phyloP scores from a whole-genome alignment of 2,329 filamentous ascomycete genomes.

The Fusarium armeniacum region DNA sequence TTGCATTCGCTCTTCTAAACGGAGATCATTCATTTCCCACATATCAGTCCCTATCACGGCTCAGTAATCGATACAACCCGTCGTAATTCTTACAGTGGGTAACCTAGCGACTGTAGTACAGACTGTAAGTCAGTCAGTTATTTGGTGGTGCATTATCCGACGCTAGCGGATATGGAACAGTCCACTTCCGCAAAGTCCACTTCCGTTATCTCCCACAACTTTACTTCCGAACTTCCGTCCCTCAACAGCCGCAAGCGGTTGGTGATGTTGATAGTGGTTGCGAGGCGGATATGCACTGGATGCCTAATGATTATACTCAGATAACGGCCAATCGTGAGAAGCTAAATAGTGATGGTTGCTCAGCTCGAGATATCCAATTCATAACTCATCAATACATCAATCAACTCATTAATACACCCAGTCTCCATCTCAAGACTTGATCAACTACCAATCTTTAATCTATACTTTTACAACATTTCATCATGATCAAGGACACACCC shows the following conservation, averaged over 20 bases:
- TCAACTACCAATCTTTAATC: neutral
- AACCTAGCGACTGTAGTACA: neutral
- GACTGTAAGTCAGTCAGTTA: neutral
- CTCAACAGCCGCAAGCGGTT: slow-evolving; percentile 27
- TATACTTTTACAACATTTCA: neutral
- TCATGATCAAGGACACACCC: slow-evolving; percentile 38
- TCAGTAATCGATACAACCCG: neutral
- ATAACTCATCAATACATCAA: neutral
- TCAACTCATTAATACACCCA: neutral
- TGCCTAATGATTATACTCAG: neutral
- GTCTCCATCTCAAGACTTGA: neutral
- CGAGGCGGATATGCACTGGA: slow-evolving; percentile 24
- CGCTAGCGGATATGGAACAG: slow-evolving; percentile 34
- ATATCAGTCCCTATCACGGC: neutral
- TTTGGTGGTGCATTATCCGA: slow-evolving; percentile 37
- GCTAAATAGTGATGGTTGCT: slow-evolving; percentile 40
- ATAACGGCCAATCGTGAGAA: slow-evolving; percentile 18
- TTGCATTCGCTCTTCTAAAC: neutral
- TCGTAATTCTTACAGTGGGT: neutral
- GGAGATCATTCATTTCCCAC: neutral
- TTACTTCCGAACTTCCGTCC: slow-evolving; percentile 26
- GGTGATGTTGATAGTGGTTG: slow-evolving; percentile 2
- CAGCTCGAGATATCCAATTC: slow-evolving; percentile 12
- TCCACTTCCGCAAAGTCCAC: slow-evolving; percentile 7
- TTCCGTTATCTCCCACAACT: slow-evolving; percentile 23